Evolutionary conservation across 345 rosid genomes (phyloP).

Genomic region (Murraya koenigii): DNA sequence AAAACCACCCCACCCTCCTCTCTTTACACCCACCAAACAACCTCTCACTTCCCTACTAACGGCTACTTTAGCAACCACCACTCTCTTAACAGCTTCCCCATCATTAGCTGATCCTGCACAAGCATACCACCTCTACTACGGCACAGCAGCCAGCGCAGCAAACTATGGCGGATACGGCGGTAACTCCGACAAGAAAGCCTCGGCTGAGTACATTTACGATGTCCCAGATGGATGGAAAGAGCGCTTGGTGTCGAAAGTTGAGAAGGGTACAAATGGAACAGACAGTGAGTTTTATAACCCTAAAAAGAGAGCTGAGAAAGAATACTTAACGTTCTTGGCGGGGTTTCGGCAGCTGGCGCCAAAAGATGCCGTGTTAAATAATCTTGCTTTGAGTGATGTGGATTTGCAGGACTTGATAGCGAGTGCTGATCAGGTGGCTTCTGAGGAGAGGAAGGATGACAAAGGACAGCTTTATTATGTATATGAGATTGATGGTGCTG

Average conservation of each 20-base stretch:
- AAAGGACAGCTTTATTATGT: slow-evolving; percentile 72
- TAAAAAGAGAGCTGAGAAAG: slow-evolving; percentile 75
- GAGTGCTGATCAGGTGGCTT: slow-evolving; percentile 57
- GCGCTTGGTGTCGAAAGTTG: slow-evolving; percentile 81
- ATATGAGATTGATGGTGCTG: slow-evolving; percentile 75
- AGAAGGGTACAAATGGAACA: slow-evolving; percentile 91
- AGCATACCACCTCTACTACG: slow-evolving; percentile 67
- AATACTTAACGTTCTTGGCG: slow-evolving; percentile 78
- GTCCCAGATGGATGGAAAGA: slow-evolving; percentile 96
- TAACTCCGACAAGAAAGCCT: slow-evolving; percentile 75
- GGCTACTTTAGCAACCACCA: slow-evolving; percentile 44
- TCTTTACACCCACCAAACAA: slow-evolving; percentile 19
- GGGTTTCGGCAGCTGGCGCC: slow-evolving; percentile 82
- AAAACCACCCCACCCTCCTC: slow-evolving; percentile 25
- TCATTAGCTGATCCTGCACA: slow-evolving; percentile 42
- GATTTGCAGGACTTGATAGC: slow-evolving; percentile 78
- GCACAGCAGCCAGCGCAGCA: slow-evolving; percentile 95
- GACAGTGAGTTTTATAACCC: slow-evolving; percentile 92
- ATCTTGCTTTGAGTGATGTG: slow-evolving; percentile 81
- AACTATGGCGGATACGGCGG: slow-evolving; percentile 94
- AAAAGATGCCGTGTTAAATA: slow-evolving; percentile 67
- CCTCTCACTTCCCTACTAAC: slow-evolving; percentile 33
- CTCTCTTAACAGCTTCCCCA: slow-evolving; percentile 50
- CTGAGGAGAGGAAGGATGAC: slow-evolving; percentile 64
- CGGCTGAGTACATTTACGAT: slow-evolving; percentile 91